These are phyloP conservation scores for Aspergillus ochraceus DNA, from an alignment of 2,329 filamentous ascomycete species.

Conservation along the genomic window DNA sequence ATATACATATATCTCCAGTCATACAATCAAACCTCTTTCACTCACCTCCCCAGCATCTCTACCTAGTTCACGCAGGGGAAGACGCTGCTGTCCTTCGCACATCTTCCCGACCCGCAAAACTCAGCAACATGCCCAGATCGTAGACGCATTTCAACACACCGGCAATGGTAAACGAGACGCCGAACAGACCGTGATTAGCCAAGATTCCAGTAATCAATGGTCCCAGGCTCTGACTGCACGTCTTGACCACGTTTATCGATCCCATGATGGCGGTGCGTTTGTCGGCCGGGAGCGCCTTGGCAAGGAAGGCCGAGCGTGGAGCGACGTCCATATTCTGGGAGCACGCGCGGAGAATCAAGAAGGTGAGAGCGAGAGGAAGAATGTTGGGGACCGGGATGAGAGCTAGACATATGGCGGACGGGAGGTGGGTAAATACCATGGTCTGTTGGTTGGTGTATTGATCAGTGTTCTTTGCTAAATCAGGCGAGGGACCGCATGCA, in stretches of 20 bases:
- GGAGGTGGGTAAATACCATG: conserved; percentile 74
- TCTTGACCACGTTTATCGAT: conserved; percentile 68
- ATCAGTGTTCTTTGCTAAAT: background rate
- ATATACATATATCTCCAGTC: background rate
- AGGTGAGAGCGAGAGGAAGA: conserved; percentile 55
- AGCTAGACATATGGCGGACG: conserved; percentile 64
- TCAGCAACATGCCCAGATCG: conserved; percentile 58
- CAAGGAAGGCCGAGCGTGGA: conserved; percentile 68
- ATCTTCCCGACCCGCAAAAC: conserved; percentile 43
- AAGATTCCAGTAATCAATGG: conserved; percentile 65
- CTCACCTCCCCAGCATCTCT: background rate
- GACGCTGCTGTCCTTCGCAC: background rate
- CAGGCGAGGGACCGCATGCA: background rate
- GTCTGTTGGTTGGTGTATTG: conserved; percentile 47
- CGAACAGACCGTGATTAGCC: conserved; percentile 57
- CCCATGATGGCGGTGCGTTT: conserved; percentile 74
- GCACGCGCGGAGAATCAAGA: conserved; percentile 63
- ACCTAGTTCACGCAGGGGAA: background rate
- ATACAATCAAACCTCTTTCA: background rate
- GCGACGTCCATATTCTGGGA: conserved; percentile 70
- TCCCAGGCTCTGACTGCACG: conserved; percentile 61
- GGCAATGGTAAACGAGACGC: conserved; percentile 63
- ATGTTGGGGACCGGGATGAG: conserved; percentile 60
- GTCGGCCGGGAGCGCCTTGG: conserved; percentile 61
- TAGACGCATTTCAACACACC: conserved; percentile 63